Evolutionary conservation across 768 basidiomycete genomes (phyloP), one percentile per base, ranked within the genome.

Genomic region (Mycena amicta): DNA sequence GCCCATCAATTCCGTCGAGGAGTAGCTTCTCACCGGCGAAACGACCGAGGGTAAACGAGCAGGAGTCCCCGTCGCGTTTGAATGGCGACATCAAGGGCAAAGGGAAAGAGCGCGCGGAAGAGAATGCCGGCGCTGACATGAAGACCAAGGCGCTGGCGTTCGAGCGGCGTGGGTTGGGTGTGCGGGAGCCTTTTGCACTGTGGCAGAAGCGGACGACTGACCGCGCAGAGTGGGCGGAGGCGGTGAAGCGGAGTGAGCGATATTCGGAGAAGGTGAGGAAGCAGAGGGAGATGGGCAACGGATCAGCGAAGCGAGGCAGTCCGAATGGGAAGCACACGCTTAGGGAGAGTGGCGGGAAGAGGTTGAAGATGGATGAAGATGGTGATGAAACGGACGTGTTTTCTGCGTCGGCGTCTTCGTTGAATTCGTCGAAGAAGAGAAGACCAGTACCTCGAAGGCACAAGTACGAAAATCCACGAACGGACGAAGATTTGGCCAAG

Each of bases 401-500:
- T 8, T 45, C 43, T 23, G 43, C 43, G 47, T 49, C 47, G 47
- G 27, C 26, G 23, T 25, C 47, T 25, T 28, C 47, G 11, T n/a
- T 49, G 26, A 5, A 66, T 4, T 69, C 69, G 3, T 66, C 74
- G 1, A 62, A 66, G 39, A 80, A 71, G 70, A 82, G 77, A 57
- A 75, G 80, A 46, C 61, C 71, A 51, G 73, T 76, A 57, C 74
- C 72, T 58, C 72, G 78, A 29, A 64, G 77, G 28, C 70, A 64
- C 39, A 79, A 80, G 50, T 87, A 85, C 59, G 74, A 73, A 43
- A 75, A 80, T 5, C 84, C 84, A 18, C 70, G 79, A 55, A 86
- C 82, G 16, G 89, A 89, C 56, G 86, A 86, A 59, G 85, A 84
- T 30, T 77, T 90, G 51, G 86, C 83, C 15, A 79, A 70, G 68